Evolutionary conservation across 306 rosid species (phyloP).

Genomic region (Oemleria cerasiformis): DNA sequence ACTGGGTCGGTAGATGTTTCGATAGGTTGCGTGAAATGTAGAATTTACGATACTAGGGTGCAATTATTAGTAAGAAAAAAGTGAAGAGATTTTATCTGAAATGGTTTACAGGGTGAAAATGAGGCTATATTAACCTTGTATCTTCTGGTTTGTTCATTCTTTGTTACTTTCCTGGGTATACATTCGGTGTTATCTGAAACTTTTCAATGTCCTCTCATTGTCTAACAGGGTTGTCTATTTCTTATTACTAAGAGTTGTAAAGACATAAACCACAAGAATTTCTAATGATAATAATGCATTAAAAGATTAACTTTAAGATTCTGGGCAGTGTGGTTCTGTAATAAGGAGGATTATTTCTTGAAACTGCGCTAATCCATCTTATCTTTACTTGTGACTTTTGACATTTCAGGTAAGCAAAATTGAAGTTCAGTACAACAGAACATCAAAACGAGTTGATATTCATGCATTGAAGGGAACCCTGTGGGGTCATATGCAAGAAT

Average conservation of each 20-base stretch:
- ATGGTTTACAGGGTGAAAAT: not conserved
- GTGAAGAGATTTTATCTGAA: not conserved
- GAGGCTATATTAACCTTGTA: not conserved
- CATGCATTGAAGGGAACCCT: constrained; percentile 25
- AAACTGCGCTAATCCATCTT: not conserved
- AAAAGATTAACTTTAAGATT: not conserved
- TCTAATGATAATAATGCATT: not conserved
- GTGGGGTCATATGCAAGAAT: constrained; percentile 26
- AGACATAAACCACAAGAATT: not conserved
- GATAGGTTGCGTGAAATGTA: not conserved
- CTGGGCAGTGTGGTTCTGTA: not conserved
- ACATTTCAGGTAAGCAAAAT: constrained; percentile 22
- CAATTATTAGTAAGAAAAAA: not conserved
- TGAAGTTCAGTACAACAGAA: constrained; percentile 24
- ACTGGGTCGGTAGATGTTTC: not conserved
- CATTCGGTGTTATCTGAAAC: not conserved
- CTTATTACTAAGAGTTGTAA: not conserved
- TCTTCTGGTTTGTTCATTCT: not conserved
- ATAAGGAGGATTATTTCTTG: not conserved
- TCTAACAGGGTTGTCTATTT: not conserved
- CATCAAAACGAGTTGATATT: constrained; percentile 29
- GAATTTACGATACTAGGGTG: not conserved
- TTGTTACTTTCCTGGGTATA: not conserved
- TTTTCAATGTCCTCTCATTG: not conserved
- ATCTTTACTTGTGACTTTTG: not conserved